phyloP scores from a whole-genome alignment of 2,329 filamentous ascomycete genomes.

The Fusarium graminum region DNA sequence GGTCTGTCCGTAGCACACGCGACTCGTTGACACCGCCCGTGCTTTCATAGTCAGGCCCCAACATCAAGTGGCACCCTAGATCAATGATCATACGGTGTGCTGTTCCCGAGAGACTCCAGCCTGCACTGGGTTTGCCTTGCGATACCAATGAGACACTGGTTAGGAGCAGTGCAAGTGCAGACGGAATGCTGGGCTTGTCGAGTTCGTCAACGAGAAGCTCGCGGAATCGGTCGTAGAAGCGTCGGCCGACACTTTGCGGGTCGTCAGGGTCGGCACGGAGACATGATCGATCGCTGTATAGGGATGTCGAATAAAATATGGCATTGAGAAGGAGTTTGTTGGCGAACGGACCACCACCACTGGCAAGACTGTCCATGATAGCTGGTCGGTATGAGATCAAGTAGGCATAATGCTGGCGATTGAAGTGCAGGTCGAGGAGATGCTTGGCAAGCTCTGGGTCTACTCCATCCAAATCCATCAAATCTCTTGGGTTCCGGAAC shows the following conservation, averaged over 20 bases:
- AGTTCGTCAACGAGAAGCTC: constrained; percentile 53
- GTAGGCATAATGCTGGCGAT: constrained; percentile 55
- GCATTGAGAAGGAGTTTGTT: constrained; percentile 57
- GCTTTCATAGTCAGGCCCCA: constrained; percentile 47
- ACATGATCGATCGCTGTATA: constrained; percentile 55
- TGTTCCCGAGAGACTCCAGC: constrained; percentile 54
- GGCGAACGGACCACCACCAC: constrained; percentile 52
- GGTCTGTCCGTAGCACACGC: constrained; percentile 47
- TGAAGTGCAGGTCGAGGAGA: constrained; percentile 56
- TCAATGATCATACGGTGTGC: constrained; percentile 58
- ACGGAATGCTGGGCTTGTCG: constrained; percentile 55
- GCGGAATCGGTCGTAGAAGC: constrained; percentile 56
- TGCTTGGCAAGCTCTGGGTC: constrained; percentile 54
- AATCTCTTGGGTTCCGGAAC: constrained; percentile 49
- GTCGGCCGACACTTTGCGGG: constrained; percentile 52
- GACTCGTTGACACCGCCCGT: constrained; percentile 45
- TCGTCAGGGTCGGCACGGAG: constrained; percentile 53
- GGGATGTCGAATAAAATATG: constrained; percentile 57
- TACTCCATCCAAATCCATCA: constrained; percentile 54
- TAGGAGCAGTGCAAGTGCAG: constrained; percentile 53
- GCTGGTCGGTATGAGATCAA: constrained; percentile 56
- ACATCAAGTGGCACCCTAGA: constrained; percentile 54
- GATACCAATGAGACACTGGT: constrained; percentile 52
- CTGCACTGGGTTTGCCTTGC: constrained; percentile 53
- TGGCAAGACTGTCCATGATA: constrained; percentile 55